Percentiles rank a stretch among this genome's conserved stretches.
phyloP scores from a whole-genome alignment of 768 basidiomycete genomes.

The Ramaria sp. region DNA sequence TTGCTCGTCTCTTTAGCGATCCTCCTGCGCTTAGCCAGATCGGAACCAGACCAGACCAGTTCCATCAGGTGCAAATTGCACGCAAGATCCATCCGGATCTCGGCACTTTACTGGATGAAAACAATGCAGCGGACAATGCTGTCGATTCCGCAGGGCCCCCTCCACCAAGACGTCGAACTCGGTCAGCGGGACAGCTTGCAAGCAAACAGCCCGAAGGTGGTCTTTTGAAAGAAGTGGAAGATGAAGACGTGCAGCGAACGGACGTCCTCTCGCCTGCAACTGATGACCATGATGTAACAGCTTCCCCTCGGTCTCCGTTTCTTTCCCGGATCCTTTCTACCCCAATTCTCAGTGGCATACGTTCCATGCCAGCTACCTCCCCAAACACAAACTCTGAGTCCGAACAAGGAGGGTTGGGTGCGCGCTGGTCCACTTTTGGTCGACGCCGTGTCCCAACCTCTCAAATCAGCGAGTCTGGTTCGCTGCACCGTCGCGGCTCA shows the following conservation, averaged over 20 bases:
- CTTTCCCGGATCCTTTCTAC: constrained; percentile 7
- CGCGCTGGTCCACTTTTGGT: constrained; percentile 9
- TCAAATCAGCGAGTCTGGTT: background rate
- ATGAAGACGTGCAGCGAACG: background rate
- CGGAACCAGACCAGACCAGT: background rate
- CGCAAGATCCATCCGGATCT: constrained; percentile 18
- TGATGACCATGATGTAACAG: background rate
- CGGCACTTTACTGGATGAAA: constrained; percentile 13
- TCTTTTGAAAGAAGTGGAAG: background rate
- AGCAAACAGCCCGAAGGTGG: background rate
- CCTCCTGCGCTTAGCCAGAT: background rate
- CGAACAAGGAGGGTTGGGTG: background rate
- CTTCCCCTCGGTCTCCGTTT: constrained; percentile 2
- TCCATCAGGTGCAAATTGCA: constrained; percentile 8
- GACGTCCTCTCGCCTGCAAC: background rate
- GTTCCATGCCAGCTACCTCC: background rate
- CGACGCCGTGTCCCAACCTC: background rate
- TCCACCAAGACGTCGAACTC: constrained; percentile 12
- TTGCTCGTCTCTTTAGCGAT: background rate
- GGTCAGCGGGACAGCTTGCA: constrained; percentile 6
- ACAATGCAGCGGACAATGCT: constrained; percentile 4
- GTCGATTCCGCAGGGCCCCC: constrained; percentile 4
- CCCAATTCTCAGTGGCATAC: background rate
- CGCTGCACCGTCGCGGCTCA: background rate
- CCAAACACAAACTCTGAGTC: background rate